phyloP scores from a whole-genome alignment of 2,329 filamentous ascomycete species.

The Fusarium buxicola region DNA sequence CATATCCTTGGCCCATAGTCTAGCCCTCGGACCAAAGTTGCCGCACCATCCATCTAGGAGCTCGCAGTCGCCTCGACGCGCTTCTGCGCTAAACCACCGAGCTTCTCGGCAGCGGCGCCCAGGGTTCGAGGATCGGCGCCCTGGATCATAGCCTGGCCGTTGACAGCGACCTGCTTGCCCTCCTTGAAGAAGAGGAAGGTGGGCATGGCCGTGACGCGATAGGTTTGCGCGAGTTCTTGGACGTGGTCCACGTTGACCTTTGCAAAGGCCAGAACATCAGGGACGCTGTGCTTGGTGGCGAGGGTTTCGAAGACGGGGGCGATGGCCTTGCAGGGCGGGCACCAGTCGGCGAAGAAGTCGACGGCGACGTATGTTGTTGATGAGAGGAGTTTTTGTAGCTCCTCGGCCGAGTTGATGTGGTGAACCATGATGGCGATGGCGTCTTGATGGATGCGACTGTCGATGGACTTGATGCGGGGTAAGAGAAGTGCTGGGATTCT shows the following conservation, averaged over 20 bases:
- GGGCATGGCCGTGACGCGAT: constrained; percentile 90
- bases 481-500: background rate
- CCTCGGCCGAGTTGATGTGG: constrained; percentile 45
- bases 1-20: background rate
- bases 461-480: background rate
- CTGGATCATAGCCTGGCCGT: constrained; percentile 49
- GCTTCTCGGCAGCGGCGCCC: constrained; percentile 52
- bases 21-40: background rate
- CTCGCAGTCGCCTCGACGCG: constrained; percentile 36
- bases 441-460: constrained; percentile 19
- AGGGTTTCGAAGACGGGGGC: constrained; percentile 56
- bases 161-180: constrained; percentile 45
- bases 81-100: constrained; percentile 52
- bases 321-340: constrained; percentile 62
- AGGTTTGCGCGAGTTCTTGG: constrained; percentile 77
- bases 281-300: constrained; percentile 44
- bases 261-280: constrained; percentile 76
- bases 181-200: constrained; percentile 91
- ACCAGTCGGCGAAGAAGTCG: constrained; percentile 66
- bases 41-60: background rate
- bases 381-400: constrained; percentile 54
- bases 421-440: too few relatives aligned
- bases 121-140: constrained; percentile 50
- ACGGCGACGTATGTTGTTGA: constrained; percentile 57
- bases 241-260: constrained; percentile 93